Evolutionary conservation across 192 early-diverging fungal genomes (phyloP).

Genomic region (Podila minutissima): DNA sequence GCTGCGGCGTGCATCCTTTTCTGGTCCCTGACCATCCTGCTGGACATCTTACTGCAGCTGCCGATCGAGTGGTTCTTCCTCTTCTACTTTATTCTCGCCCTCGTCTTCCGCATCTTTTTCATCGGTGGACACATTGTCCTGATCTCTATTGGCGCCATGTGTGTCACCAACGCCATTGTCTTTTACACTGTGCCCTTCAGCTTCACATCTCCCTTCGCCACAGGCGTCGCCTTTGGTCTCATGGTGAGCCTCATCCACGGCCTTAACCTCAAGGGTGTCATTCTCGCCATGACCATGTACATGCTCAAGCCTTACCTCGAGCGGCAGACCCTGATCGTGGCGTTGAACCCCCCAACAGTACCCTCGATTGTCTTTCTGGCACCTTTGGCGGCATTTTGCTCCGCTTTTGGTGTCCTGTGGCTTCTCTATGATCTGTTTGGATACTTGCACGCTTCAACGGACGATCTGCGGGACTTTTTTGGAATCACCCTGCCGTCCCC

Average conservation of each 20-base stretch:
- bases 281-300: constrained; percentile 52
- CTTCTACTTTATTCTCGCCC: constrained; percentile 50
- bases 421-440: constrained; percentile 48
- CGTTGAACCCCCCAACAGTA: constrained; percentile 40
- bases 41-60: constrained; percentile 45
- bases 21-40: constrained; percentile 50
- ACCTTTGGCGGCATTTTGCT: constrained; percentile 44
- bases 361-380: constrained; percentile 46
- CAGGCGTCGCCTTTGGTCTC: constrained; percentile 47
- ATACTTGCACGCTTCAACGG: constrained; percentile 46
- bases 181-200: constrained; percentile 47
- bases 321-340: constrained; percentile 29
- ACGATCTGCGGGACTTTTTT: constrained; percentile 44
- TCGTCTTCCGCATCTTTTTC: constrained; percentile 48
- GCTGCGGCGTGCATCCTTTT: constrained; percentile 51
- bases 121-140: constrained; percentile 51
- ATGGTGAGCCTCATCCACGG: constrained; percentile 52
- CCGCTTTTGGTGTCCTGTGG: constrained; percentile 47
- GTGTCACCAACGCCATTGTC: constrained; percentile 39
- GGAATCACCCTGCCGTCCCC: constrained; percentile 44
- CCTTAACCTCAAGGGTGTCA: constrained; percentile 43
- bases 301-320: constrained; percentile 51
- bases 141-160: constrained; percentile 49
- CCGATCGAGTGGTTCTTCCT: constrained; percentile 52
- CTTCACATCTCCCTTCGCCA: constrained; percentile 51